A percentile compares a stretch with the other conserved stretches of the same genome.
Conservation (phyloP, 139 green algal genomes). For the Micractinium sp. region DNA sequence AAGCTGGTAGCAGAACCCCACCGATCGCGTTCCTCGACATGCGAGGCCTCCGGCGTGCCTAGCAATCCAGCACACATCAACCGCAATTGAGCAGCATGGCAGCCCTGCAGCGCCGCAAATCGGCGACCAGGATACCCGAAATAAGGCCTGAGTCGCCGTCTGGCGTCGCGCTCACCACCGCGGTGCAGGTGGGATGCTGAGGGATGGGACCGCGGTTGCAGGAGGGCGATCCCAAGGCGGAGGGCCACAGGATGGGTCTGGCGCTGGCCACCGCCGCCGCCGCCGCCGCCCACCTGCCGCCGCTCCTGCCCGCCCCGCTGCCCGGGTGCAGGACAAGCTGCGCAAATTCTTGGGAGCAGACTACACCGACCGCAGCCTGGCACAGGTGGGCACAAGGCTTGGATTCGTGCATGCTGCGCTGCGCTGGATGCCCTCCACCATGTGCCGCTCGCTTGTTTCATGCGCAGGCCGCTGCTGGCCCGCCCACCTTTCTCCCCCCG, state of each 20-base stretch:
- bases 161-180: neutral
- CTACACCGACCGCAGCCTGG: constrained; percentile 33
- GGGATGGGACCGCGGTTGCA: neutral
- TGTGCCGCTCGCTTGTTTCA: too few relatives aligned
- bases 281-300: too few relatives aligned
- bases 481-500: too few relatives aligned
- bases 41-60: neutral
- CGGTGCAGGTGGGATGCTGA: neutral
- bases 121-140: constrained; percentile 9
- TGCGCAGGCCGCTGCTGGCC: too few relatives aligned
- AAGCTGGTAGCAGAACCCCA: too few relatives aligned
- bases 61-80: neutral
- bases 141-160: neutral
- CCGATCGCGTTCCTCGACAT: neutral
- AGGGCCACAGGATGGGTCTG: too few relatives aligned
- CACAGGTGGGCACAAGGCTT: neutral
- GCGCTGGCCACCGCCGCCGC: too few relatives aligned
- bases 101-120: neutral
- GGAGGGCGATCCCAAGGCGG: too few relatives aligned
- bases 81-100: neutral
- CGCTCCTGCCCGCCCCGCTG: too few relatives aligned
- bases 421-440: too few relatives aligned
- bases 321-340: constrained; percentile 22
- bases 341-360: constrained; percentile 22
- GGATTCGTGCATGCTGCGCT: too few relatives aligned